These are phyloP conservation scores for Suillus brevipes DNA, from an alignment of 768 basidiomycete genomes.

Conservation along the genomic window DNA sequence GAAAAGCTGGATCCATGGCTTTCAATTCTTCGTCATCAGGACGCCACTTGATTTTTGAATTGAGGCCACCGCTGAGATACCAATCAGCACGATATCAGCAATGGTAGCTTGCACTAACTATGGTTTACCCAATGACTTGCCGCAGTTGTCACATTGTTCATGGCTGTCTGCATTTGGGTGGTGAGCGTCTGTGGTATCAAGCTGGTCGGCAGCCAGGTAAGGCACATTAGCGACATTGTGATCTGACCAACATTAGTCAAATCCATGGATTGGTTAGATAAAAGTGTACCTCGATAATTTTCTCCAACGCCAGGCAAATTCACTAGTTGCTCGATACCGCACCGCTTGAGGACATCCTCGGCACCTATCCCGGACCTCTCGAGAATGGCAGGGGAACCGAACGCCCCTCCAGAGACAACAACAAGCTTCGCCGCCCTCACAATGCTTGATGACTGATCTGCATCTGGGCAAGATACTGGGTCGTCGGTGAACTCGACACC, in stretches of 20 bases:
- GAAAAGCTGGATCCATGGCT: slow-evolving; percentile 48
- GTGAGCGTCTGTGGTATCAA: slow-evolving; percentile 50
- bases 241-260: slow-evolving; percentile 19
- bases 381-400: slow-evolving; percentile 56
- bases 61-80: slow-evolving; percentile 40
- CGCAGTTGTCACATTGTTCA: slow-evolving; percentile 33
- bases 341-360: slow-evolving; percentile 42
- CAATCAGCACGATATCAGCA: background rate
- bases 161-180: slow-evolving; percentile 12
- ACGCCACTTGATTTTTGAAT: slow-evolving; percentile 58
- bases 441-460: slow-evolving; percentile 23
- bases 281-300: slow-evolving; percentile 51
- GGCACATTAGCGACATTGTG: slow-evolving; percentile 28
- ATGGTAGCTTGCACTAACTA: slow-evolving; percentile 39
- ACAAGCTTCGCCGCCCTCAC: slow-evolving; percentile 45
- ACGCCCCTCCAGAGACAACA: slow-evolving; percentile 51
- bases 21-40: slow-evolving; percentile 51
- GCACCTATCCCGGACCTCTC: slow-evolving; percentile 72
- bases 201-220: slow-evolving; percentile 45
- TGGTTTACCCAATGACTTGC: slow-evolving; percentile 47
- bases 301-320: slow-evolving; percentile 81
- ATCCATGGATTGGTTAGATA: no score
- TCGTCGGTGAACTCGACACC: slow-evolving; percentile 53
- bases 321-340: slow-evolving; percentile 50
- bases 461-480: slow-evolving; percentile 20